These are phyloP conservation scores for Cubamyces lactineus DNA, from an alignment of 768 basidiomycete genomes.

Conservation along the genomic window DNA sequence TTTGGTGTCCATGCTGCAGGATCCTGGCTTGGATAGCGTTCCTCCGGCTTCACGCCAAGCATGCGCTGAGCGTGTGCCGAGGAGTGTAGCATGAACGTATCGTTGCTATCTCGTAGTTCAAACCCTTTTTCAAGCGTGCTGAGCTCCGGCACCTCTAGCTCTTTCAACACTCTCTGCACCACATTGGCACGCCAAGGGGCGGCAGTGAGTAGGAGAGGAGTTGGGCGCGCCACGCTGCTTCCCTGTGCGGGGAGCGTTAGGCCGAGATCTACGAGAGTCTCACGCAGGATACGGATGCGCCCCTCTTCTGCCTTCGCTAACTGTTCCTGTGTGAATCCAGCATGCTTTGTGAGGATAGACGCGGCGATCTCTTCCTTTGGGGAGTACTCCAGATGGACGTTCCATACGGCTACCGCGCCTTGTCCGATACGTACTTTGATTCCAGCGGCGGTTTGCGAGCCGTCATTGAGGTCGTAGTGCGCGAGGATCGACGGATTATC, in stretches of 20 bases:
- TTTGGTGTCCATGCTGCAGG: conserved; percentile 48
- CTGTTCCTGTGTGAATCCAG: conserved; percentile 14
- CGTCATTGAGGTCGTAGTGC: neutral
- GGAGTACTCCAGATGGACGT: conserved; percentile 61
- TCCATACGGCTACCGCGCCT: conserved; percentile 51
- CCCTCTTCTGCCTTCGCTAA: conserved; percentile 23
- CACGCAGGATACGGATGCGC: conserved; percentile 35
- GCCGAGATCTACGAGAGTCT: conserved; percentile 41
- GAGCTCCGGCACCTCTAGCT: conserved; percentile 38
- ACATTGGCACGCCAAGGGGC: conserved; percentile 40
- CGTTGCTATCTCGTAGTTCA: conserved; percentile 64
- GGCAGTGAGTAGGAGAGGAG: conserved; percentile 36
- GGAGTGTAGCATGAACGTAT: conserved; percentile 67
- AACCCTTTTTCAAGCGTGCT: conserved; percentile 30
- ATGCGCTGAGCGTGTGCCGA: conserved; percentile 35
- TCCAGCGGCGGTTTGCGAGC: neutral
- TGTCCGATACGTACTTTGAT: conserved; percentile 13
- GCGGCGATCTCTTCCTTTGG: conserved; percentile 42
- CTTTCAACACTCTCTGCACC: conserved; percentile 44
- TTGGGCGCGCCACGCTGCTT: conserved; percentile 27
- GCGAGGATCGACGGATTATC: conserved; percentile 2
- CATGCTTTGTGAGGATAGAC: conserved; percentile 5
- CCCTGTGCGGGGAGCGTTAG: conserved; percentile 44
- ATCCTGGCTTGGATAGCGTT: conserved; percentile 30
- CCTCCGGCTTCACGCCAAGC: conserved; percentile 30